Evolutionary conservation across 352 stramenopile species (phyloP), one percentile per base, ranked within the genome.

Genomic region (Pythium apleroticum): DNA sequence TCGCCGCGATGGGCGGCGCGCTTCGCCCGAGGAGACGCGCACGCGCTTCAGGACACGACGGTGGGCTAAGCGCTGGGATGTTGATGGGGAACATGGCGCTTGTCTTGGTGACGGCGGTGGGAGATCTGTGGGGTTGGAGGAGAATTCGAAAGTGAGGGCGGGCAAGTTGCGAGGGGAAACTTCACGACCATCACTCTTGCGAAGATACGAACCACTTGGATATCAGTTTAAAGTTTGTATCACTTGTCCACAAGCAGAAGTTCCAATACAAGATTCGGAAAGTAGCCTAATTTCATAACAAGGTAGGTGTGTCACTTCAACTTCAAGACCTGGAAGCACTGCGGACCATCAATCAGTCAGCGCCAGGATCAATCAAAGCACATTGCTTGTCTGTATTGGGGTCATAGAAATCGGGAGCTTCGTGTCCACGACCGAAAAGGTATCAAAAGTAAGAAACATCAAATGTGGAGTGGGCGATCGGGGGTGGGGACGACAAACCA

Each of bases 121-220:
- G 43, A 50, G 43, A 27, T 5, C 8, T 50, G 43, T 28, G n/a
- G 43, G 20, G 43, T 50, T 50, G n/a, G 28, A 50, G 43, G 22
- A 24, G 43, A 15, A 50, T 28, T 50, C 20, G 43, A 28, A 50
- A 50, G 43, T 50, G 43, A 50, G 43, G 35, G 35, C 35, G 35
- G 35, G 15, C 7, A 41, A 41, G 35, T 41, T 41, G 35, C 10
- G 14, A 41, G 35, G 43, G 43, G 19, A 50, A 50, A 50, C 19
- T 27, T 50, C 43, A 50, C 19, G 2, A 50, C 43, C 43, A 50
- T 50, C 43, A 50, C 43, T 50, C 43, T 50, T 15, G 3, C 9
- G 1, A 27, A 14, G 43, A 50, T 50, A 50, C 43, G 11, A 50
- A 50, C n/a, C 35, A 17, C 30, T 5, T 5, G 10, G 5, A 33